Evolutionary conservation across 2,329 filamentous ascomycete species (phyloP).

Genomic region (Phoma sp.): DNA sequence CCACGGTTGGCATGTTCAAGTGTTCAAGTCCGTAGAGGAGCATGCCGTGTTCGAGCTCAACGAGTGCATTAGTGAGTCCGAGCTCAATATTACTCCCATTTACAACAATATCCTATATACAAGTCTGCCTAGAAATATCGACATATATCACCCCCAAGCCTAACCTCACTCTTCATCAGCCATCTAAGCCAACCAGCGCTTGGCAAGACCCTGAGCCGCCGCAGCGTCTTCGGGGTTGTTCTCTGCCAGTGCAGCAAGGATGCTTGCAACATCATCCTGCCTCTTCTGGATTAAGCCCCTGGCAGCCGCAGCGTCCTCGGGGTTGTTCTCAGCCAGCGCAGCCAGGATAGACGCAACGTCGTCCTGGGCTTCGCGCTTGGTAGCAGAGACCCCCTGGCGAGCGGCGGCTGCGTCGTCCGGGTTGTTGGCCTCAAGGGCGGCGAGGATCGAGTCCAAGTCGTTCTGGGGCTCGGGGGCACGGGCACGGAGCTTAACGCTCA

Average conservation of each 20-base stretch:
- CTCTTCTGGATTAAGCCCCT: constrained; percentile 21
- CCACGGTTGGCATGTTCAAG: too few relatives aligned
- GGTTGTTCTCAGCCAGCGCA: constrained; percentile 24
- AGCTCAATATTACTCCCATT: constrained; percentile 12
- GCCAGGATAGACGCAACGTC: constrained; percentile 23
- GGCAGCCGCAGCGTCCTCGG: constrained; percentile 27
- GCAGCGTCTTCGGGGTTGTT: constrained; percentile 31
- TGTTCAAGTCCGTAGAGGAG: neutral
- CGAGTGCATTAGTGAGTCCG: constrained; percentile 14
- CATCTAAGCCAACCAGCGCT: constrained; percentile 23
- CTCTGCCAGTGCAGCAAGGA: constrained; percentile 25
- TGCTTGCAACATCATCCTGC: constrained; percentile 27
- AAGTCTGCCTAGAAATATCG: neutral
- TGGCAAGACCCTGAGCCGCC: constrained; percentile 21
- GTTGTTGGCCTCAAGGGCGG: constrained; percentile 32
- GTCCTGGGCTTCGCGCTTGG: constrained; percentile 16
- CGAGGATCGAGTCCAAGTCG: constrained; percentile 31
- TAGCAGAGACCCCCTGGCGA: constrained; percentile 11
- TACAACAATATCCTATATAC: constrained; percentile 12
- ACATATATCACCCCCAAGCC: neutral
- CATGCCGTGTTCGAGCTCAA: constrained; percentile 1
- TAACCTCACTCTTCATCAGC: neutral
- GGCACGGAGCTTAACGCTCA: constrained; percentile 36
- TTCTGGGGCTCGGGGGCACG: constrained; percentile 27
- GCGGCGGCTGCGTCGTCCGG: constrained; percentile 36